These are phyloP conservation scores for Diaporthe amygdali DNA, from an alignment of 2,329 filamentous ascomycete genomes.

Conservation along the genomic window DNA sequence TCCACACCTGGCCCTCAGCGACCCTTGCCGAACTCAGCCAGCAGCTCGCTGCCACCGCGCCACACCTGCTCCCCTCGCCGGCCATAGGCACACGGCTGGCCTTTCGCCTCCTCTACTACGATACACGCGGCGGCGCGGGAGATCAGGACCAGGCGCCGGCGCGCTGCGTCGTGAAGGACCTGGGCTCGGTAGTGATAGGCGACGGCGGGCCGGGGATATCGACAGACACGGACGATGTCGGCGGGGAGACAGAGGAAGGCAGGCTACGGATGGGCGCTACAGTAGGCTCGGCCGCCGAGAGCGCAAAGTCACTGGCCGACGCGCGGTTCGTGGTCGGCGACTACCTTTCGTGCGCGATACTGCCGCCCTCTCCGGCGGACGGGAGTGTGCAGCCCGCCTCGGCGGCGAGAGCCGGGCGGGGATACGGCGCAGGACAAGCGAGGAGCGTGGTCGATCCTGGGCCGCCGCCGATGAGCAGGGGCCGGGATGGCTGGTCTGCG, in stretches of 20 bases:
- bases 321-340: constrained; percentile 87
- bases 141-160: constrained; percentile 38
- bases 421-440: constrained; percentile 42
- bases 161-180: constrained; percentile 77
- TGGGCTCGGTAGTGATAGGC: constrained; percentile 84
- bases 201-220: constrained; percentile 54
- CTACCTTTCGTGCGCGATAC: constrained; percentile 81
- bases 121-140: constrained; percentile 52
- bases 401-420: constrained; percentile 50
- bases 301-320: constrained; percentile 76
- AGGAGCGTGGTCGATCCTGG: constrained; percentile 25
- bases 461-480: constrained; percentile 31
- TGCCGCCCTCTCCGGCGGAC: constrained; percentile 72
- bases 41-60: constrained; percentile 70
- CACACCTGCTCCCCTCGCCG: constrained; percentile 72
- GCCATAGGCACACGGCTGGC: constrained; percentile 83
- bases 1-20: constrained; percentile 87
- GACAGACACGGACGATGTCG: constrained; percentile 43
- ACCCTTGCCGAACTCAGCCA: constrained; percentile 82
- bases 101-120: constrained; percentile 86
- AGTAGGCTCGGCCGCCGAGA: constrained; percentile 58
- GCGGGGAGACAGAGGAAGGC: constrained; percentile 40
- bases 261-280: constrained; percentile 34
- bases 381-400: constrained; percentile 74
- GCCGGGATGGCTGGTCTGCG: constrained; percentile 47